Conservation (phyloP, 192 early-diverging fungal genomes). For the Glomus cerebriforme region DNA sequence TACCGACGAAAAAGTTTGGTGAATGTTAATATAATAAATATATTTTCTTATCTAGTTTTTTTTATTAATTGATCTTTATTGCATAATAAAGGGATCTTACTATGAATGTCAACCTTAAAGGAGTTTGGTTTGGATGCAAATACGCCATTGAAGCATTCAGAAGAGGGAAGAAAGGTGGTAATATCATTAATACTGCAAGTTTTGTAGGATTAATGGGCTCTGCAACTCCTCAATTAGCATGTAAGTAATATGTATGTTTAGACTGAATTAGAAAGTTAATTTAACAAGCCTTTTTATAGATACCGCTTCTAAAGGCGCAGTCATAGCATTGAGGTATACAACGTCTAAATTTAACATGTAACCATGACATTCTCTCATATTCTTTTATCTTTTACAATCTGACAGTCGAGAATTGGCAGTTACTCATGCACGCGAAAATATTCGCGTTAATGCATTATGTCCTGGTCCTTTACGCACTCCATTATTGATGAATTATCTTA, state of each 20-base stretch:
- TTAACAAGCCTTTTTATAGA: slow-evolving; percentile 42
- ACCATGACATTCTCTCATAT: background rate
- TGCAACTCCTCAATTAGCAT: slow-evolving; percentile 83
- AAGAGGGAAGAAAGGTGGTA: slow-evolving; percentile 55
- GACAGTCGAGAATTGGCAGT: slow-evolving; percentile 73
- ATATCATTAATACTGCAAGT: slow-evolving; percentile 84
- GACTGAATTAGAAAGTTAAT: background rate
- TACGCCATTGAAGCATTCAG: slow-evolving; percentile 78
- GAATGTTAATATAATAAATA: slow-evolving; percentile 39
- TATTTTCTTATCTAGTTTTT: background rate
- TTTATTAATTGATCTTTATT: background rate
- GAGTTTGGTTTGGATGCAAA: slow-evolving; percentile 88
- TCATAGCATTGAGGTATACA: slow-evolving; percentile 77
- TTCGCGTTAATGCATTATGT: slow-evolving; percentile 81
- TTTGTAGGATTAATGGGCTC: slow-evolving; percentile 79
- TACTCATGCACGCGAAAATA: slow-evolving; percentile 85
- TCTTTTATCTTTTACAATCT: background rate
- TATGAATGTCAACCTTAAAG: slow-evolving; percentile 86
- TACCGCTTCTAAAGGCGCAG: slow-evolving; percentile 87
- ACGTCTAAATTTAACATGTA: background rate
- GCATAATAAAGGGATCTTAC: slow-evolving; percentile 54
- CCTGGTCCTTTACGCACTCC: slow-evolving; percentile 81
- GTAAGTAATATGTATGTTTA: slow-evolving; percentile 43
- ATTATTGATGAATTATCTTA: slow-evolving; percentile 80
- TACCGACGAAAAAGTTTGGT: slow-evolving; percentile 80